Evolutionary conservation across 192 early-diverging fungal species (phyloP).

Genomic region (Allomyces macrogynus): DNA sequence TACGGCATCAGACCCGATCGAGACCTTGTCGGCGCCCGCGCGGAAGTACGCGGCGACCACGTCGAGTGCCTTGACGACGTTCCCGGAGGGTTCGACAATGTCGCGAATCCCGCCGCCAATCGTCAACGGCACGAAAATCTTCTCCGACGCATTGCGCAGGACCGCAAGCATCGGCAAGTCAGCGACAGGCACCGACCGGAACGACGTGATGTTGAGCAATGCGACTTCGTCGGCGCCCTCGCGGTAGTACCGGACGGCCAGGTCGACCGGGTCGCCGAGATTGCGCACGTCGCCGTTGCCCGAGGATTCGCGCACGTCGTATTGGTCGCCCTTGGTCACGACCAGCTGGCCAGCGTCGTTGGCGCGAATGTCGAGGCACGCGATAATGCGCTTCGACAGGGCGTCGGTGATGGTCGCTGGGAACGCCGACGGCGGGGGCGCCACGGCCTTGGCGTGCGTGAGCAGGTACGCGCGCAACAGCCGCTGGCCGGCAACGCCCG

Average conservation of each 20-base stretch:
- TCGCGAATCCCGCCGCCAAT: slow-evolving; percentile 98
- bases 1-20: slow-evolving; percentile 98
- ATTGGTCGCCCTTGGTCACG: slow-evolving; percentile 98
- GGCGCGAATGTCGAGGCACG: slow-evolving; percentile 87
- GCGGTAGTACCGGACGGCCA: slow-evolving; percentile 78
- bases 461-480: slow-evolving; percentile 68
- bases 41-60: slow-evolving; percentile 99
- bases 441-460: slow-evolving; percentile 9
- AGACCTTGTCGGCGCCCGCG: slow-evolving; percentile 97
- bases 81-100: slow-evolving; percentile 63
- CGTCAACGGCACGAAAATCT: slow-evolving; percentile 96
- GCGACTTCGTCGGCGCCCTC: slow-evolving; percentile 97
- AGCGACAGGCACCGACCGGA: slow-evolving; percentile 69
- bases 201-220: slow-evolving; percentile 96
- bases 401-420: slow-evolving; percentile 16
- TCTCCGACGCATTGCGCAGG: slow-evolving; percentile 58
- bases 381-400: slow-evolving; percentile 80
- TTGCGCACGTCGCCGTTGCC: slow-evolving; percentile 61
- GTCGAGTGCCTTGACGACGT: slow-evolving; percentile 46
- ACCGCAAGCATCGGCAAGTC: slow-evolving; percentile 97
- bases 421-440: slow-evolving; percentile 5
- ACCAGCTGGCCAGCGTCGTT: slow-evolving; percentile 96
- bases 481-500: slow-evolving; percentile 66
- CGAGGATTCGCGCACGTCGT: slow-evolving; percentile 75
- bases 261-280: slow-evolving; percentile 88